phyloP scores from a whole-genome alignment of 1,284 basidiomycete genomes.

The Apiotrichum porosum region DNA sequence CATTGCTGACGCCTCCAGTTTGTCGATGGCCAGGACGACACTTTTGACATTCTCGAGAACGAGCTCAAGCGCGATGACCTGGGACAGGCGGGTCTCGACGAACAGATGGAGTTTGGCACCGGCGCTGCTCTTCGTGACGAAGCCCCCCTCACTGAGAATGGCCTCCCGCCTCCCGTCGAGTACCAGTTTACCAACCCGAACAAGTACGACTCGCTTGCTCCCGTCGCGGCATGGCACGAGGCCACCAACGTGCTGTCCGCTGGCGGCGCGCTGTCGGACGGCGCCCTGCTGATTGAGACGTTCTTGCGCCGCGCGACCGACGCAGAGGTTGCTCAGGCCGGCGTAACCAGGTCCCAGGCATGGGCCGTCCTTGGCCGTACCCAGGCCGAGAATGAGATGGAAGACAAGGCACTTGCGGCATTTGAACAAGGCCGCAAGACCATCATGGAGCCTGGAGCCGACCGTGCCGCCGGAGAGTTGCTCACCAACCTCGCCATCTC shows the following conservation, averaged over 20 bases:
- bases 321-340: conserved; percentile 39
- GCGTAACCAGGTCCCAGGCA: conserved; percentile 61
- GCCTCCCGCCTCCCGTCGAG: conserved; percentile 62
- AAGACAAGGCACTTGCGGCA: conserved; percentile 54
- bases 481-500: conserved; percentile 91
- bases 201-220: conserved; percentile 14
- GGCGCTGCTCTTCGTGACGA: conserved; percentile 7
- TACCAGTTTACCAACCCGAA: conserved; percentile 66
- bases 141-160: conserved; percentile 55
- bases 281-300: conserved; percentile 76
- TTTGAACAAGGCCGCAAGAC: conserved; percentile 66
- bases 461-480: conserved; percentile 62
- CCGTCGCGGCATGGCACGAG: conserved; percentile 26
- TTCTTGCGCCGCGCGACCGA: conserved; percentile 57
- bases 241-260: conserved; percentile 57
- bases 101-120: conserved; percentile 41
- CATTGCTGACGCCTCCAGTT: no score
- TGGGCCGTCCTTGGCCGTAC: conserved; percentile 93
- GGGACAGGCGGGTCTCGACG: conserved; percentile 35
- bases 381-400: conserved; percentile 88
- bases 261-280: conserved; percentile 80
- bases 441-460: conserved; percentile 60
- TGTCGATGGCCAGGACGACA: conserved; percentile 45
- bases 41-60: conserved; percentile 39
- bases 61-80: conserved; percentile 42